phyloP scores from a whole-genome alignment of 805 yeast species.

The Torulaspora indica region DNA sequence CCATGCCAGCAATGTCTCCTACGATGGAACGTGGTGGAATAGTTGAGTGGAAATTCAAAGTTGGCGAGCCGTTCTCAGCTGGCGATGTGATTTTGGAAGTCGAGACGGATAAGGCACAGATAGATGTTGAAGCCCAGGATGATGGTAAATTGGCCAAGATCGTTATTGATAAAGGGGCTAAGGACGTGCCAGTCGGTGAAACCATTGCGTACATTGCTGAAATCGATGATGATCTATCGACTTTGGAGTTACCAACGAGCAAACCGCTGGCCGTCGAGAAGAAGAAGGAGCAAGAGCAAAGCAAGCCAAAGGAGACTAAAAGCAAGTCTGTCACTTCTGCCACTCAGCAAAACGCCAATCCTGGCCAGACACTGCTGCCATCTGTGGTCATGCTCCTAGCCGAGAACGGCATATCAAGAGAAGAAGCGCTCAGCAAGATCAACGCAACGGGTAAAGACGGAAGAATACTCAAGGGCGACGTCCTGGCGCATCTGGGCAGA shows the following conservation, averaged over 20 bases:
- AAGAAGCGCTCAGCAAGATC: conserved; percentile 67
- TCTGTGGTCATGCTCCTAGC: conserved; percentile 67
- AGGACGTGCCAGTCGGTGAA: conserved; percentile 76
- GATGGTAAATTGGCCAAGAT: conserved; percentile 88
- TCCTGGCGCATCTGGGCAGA: conserved; percentile 73
- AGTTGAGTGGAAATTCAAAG: conserved; percentile 81
- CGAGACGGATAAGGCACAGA: conserved; percentile 82
- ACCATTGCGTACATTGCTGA: conserved; percentile 90
- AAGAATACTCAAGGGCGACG: conserved; percentile 84
- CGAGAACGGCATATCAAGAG: conserved; percentile 55
- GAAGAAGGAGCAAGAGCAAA: too few relatives aligned
- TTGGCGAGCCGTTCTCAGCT: conserved; percentile 63
- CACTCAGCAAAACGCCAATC: conserved; percentile 47
- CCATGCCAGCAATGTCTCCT: conserved; percentile 99
- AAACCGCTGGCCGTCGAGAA: too few relatives aligned
- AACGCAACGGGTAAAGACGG: conserved; percentile 88
- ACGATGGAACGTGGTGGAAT: conserved; percentile 97
- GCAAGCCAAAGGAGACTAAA: conserved; percentile 11
- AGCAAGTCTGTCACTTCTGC: conserved; percentile 6
- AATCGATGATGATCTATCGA: conserved; percentile 71
- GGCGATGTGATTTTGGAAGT: conserved; percentile 83
- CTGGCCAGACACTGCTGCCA: conserved; percentile 66
- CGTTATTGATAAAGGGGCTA: conserved; percentile 61
- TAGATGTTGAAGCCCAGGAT: conserved; percentile 83
- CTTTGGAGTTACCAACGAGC: conserved; percentile 48